These are phyloP conservation scores for Jasminum sambac DNA, from an alignment of 257 asterid species.

Conservation along the genomic window DNA sequence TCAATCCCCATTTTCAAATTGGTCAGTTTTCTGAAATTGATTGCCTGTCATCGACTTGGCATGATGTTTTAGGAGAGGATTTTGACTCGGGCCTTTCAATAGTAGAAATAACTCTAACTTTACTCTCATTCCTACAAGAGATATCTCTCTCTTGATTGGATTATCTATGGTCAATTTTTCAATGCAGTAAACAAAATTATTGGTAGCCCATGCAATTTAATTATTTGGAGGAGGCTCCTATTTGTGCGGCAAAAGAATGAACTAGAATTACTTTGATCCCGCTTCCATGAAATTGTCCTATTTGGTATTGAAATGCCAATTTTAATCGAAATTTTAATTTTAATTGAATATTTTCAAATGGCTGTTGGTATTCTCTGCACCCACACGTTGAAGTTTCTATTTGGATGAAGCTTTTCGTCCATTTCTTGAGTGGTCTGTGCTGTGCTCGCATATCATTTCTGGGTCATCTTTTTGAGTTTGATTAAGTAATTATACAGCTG, in stretches of 20 bases:
- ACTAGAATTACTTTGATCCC: not conserved
- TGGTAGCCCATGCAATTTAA: not conserved
- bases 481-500: not conserved
- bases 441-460: conserved; percentile 18
- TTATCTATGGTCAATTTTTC: not conserved
- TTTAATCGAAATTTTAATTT: too few relatives aligned
- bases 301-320: not conserved
- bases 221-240: not conserved
- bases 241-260: not conserved
- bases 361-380: not conserved
- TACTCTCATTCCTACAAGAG: not conserved
- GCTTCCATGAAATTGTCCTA: not conserved
- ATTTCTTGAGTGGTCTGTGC: not conserved
- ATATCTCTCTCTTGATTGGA: not conserved
- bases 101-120: not conserved
- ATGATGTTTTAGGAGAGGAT: not conserved
- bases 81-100: conserved; percentile 1
- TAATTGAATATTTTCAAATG: not conserved
- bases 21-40: not conserved
- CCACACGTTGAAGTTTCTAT: conserved; percentile 7
- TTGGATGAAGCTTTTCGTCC: not conserved
- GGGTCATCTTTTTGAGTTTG: not conserved
- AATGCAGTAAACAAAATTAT: not conserved
- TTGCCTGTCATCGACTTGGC: not conserved
- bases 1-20: not conserved